phyloP scores from a whole-genome alignment of 106 monocot species.

The Amphibolis antarctica region DNA sequence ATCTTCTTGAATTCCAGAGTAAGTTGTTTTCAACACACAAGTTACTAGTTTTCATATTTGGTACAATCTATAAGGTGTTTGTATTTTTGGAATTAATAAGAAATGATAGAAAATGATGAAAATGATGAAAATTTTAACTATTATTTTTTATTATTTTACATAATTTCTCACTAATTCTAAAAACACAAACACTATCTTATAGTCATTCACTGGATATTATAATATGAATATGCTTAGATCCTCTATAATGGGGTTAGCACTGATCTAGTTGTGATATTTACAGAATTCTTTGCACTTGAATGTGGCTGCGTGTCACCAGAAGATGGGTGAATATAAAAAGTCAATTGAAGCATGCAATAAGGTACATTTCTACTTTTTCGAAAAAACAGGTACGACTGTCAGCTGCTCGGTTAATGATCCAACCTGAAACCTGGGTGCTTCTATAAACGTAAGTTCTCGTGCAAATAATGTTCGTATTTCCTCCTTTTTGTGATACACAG shows the following conservation, averaged over 20 bases:
- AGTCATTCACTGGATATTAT: neutral
- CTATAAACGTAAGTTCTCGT: neutral
- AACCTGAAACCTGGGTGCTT: neutral
- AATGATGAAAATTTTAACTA: no score
- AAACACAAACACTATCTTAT: no score
- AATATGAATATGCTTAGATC: neutral
- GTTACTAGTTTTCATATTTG: no score
- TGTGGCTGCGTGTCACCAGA: slow-evolving; percentile 96
- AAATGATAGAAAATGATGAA: no score
- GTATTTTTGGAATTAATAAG: no score
- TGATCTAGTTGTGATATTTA: slow-evolving; percentile 10
- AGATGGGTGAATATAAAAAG: slow-evolving; percentile 79
- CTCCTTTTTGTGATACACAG: slow-evolving; percentile 16
- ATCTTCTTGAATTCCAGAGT: slow-evolving; percentile 89
- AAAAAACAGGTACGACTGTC: slow-evolving; percentile 48
- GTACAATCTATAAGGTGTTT: no score
- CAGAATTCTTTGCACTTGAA: slow-evolving; percentile 88
- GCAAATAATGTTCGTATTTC: neutral
- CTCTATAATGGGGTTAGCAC: neutral
- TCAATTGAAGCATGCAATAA: slow-evolving; percentile 88
- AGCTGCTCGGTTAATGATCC: neutral
- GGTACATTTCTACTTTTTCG: no score
- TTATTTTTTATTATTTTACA: no score
- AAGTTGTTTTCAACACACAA: slow-evolving; percentile 14
- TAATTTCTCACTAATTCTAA: no score